Percentiles rank a stretch among this genome's conserved stretches.
Evolutionary conservation across 192 early-diverging fungal species (phyloP).

Genomic region (Chytriomyces confervae): DNA sequence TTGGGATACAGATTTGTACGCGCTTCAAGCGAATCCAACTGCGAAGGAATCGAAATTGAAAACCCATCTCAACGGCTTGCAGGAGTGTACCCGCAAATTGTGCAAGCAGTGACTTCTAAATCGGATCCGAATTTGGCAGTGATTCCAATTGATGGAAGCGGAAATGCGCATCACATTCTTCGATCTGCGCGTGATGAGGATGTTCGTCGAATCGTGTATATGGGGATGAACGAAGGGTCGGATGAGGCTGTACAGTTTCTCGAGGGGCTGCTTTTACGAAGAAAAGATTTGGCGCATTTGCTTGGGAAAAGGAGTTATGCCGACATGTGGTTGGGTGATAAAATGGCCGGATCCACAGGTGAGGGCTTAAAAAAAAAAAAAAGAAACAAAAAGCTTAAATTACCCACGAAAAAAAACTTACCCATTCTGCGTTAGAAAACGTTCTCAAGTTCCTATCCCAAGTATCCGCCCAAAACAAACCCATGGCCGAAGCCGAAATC

Average conservation of each 20-base stretch:
- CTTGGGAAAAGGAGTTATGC: slow-evolving; percentile 84
- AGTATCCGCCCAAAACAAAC: slow-evolving; percentile 65
- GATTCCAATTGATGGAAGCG: slow-evolving; percentile 62
- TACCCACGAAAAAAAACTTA: slow-evolving; percentile 15
- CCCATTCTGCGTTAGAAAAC: slow-evolving; percentile 58
- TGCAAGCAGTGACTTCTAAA: not conserved
- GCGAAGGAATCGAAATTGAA: slow-evolving; percentile 39
- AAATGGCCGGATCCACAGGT: slow-evolving; percentile 90
- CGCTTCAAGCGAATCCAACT: not conserved
- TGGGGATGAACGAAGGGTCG: slow-evolving; percentile 74
- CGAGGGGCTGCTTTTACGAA: slow-evolving; percentile 74
- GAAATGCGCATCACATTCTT: slow-evolving; percentile 66
- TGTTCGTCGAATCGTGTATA: slow-evolving; percentile 74
- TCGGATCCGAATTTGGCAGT: slow-evolving; percentile 50
- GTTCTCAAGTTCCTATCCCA: slow-evolving; percentile 85
- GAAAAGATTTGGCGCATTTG: slow-evolving; percentile 74
- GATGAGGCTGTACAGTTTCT: slow-evolving; percentile 68
- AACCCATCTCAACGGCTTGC: slow-evolving; percentile 33
- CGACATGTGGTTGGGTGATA: slow-evolving; percentile 84
- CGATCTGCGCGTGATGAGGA: slow-evolving; percentile 66
- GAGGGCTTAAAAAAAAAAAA: not conserved
- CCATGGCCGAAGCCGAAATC: slow-evolving; percentile 60
- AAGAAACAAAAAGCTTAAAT: not conserved
- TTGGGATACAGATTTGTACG: slow-evolving; percentile 23
- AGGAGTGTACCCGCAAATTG: slow-evolving; percentile 39